These are phyloP conservation scores for Suillus ampliporus DNA, from an alignment of 768 basidiomycete genomes.

Conservation along the genomic window DNA sequence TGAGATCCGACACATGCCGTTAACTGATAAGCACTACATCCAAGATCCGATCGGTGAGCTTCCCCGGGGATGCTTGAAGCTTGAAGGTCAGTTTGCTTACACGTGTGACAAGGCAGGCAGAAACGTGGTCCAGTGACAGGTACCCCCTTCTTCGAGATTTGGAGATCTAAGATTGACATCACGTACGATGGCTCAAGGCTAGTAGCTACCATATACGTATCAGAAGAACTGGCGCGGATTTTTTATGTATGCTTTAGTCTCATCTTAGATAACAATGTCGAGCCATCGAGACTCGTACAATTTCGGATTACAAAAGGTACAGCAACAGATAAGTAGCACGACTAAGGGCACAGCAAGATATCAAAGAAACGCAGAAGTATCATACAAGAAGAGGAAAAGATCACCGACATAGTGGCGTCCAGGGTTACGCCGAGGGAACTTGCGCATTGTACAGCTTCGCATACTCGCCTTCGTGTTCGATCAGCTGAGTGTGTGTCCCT, in stretches of 20 bases:
- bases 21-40: background rate
- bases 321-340: background rate
- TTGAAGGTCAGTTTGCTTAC: background rate
- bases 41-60: constrained; percentile 5
- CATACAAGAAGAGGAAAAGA: background rate
- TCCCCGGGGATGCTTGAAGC: background rate
- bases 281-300: background rate
- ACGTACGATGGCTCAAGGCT: background rate
- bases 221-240: background rate
- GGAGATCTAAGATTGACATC: background rate
- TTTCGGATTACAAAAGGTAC: background rate
- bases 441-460: constrained; percentile 35
- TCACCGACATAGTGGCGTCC: background rate
- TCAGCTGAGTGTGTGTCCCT: constrained; percentile 36
- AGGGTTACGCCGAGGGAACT: background rate
- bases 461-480: constrained; percentile 31
- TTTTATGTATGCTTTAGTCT: background rate
- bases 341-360: background rate
- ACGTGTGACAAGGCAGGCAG: constrained; percentile 2
- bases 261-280: background rate
- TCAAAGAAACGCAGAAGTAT: background rate
- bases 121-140: background rate
- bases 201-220: background rate
- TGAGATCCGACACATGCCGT: background rate
- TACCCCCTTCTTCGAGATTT: background rate